Base-by-base conservation (phyloP, 2,329 filamentous ascomycete species). In the Grosmannia clavigera region DNA sequence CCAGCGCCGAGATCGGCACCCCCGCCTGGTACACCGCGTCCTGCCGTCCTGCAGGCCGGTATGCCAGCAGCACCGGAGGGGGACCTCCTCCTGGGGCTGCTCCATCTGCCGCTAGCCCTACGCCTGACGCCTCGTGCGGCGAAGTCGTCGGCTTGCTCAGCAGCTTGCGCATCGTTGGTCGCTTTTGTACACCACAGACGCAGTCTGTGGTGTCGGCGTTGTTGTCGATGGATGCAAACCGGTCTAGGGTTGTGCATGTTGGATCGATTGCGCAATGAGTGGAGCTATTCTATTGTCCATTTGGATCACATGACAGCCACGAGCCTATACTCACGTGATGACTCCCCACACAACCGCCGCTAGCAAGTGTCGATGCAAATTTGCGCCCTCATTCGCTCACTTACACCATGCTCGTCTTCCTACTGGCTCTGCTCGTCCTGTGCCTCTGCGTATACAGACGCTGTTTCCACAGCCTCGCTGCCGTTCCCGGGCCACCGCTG, bases 1-100 rank as follows among this genome's bases (percentile, higher is more conserved):
- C 83, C 64, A 86, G 73, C 65, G 79, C 81, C 48, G 78, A 70
- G 38, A 86, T 78, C 5, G 83, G 81, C 1, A 73, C 76, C 35
- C 76, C 74, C 1, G 78, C 78, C 14, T 73, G 66, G 65, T 82
- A 81, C 12, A 76, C 70, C 48, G 77, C 79, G 64, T 84, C 78
- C 64, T 84, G 83, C 10, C 82, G 80, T 63, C 76, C 77, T 51
- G 71, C 74, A 0, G 81, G 78, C 29, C 82, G 81, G 63, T 79
- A 78, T 6, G 76, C 71, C 38, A 70, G 68, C 58, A 74, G 69
- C 6, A 72, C 67, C 1, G 74, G 73, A 3, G 78, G 74, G 3
- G 79, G 74, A n/a, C 38, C 12, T 3, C 14, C 16, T 5, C n/a
- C 14, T 25, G 55, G 25, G 9, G 12, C 51, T n/a, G 55, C 22